Evolutionary conservation across 148 eudicot genomes (phyloP).

Genomic region (Rhododendron ovatum): DNA sequence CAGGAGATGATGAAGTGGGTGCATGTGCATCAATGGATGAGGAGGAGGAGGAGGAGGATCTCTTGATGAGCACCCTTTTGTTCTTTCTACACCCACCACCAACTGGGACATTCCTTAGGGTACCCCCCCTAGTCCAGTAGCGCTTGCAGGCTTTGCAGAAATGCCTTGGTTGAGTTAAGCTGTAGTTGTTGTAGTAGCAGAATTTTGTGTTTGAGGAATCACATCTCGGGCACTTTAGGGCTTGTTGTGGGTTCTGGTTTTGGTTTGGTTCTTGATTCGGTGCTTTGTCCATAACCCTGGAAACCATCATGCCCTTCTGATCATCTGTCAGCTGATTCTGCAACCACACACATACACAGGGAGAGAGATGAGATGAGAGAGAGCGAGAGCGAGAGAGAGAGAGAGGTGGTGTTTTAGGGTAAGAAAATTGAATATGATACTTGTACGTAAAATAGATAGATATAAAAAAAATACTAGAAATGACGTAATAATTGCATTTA

Average conservation of each 20-base stretch:
- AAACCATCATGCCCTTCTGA: slow-evolving; percentile 12
- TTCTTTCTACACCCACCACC: slow-evolving; percentile 49
- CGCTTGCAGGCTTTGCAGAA: slow-evolving; percentile 71
- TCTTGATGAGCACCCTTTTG: slow-evolving; percentile 35
- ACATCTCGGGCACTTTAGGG: slow-evolving; percentile 53
- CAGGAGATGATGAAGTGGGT: slow-evolving; percentile 3
- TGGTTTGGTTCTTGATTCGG: slow-evolving; percentile 16
- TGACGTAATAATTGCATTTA: background rate
- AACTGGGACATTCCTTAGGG: slow-evolving; percentile 56
- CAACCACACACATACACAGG: background rate
- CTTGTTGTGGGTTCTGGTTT: slow-evolving; percentile 12
- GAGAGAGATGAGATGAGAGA: background rate
- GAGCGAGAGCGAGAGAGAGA: background rate
- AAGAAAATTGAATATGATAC: slow-evolving; percentile 1
- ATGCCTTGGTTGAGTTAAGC: slow-evolving; percentile 46
- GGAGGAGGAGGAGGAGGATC: slow-evolving; percentile 5
- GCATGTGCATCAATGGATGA: slow-evolving; percentile 6
- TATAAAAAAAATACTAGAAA: no score
- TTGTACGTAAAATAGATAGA: background rate
- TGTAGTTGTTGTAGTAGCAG: slow-evolving; percentile 42
- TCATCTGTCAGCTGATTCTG: slow-evolving; percentile 21
- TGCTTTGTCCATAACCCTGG: slow-evolving; percentile 21
- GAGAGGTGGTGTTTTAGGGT: slow-evolving; percentile 5
- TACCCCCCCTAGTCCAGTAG: slow-evolving; percentile 73
- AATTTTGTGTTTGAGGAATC: slow-evolving; percentile 40